Evolutionary conservation across 441 rosid species (phyloP).

Genomic region (Pelargonium cotyledonis): DNA sequence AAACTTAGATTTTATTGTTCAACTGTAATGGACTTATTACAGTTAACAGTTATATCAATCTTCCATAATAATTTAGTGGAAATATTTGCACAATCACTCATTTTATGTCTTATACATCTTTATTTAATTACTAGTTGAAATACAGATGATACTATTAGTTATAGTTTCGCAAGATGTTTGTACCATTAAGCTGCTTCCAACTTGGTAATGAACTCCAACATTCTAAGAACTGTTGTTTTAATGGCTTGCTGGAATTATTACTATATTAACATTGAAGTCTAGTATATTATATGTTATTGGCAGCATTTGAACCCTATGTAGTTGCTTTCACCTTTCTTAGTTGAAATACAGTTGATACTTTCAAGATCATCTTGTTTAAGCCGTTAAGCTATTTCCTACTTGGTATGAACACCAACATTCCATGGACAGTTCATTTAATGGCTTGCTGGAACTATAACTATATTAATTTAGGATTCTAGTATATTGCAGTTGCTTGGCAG

Average conservation of each 20-base stretch:
- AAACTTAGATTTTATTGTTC: conserved; percentile 7
- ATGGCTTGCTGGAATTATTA: neutral
- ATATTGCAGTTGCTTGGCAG: neutral
- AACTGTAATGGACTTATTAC: neutral
- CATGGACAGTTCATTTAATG: neutral
- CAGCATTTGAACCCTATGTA: neutral
- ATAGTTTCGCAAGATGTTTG: neutral
- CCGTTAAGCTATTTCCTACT: too few species aligned
- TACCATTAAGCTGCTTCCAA: neutral
- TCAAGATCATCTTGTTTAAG: too few species aligned
- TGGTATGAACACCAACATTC: too few species aligned
- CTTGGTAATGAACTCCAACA: neutral
- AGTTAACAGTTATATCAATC: neutral
- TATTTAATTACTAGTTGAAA: too few species aligned
- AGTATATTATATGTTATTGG: neutral
- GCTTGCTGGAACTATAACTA: neutral
- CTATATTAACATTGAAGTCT: neutral
- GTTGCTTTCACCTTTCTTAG: neutral
- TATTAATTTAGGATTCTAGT: neutral
- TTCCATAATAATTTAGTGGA: neutral
- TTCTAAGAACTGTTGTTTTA: neutral
- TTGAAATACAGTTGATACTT: too few species aligned
- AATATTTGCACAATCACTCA: neutral
- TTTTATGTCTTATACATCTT: neutral
- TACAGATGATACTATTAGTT: neutral